Conservation (phyloP, 225 moss, liverwort and hornwort species). For the Antitrichia curtipendula region DNA sequence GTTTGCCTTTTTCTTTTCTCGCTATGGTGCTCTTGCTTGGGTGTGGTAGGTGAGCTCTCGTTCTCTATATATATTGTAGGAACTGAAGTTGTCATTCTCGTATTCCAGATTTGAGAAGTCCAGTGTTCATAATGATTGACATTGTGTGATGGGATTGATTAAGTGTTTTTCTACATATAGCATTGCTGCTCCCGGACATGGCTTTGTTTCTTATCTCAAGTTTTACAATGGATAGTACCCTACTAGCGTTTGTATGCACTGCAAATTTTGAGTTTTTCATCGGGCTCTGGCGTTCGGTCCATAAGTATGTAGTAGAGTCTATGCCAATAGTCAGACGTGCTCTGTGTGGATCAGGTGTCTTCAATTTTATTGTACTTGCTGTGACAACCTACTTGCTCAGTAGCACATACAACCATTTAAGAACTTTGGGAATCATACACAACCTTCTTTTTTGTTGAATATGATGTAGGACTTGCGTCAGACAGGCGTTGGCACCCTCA, state of each 20-base stretch:
- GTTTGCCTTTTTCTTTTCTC: background rate
- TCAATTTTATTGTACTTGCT: constrained; percentile 41
- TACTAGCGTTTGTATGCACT: background rate
- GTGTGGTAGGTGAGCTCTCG: background rate
- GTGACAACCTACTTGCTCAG: too few relatives aligned
- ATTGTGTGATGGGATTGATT: background rate
- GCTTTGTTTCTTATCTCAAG: too few relatives aligned
- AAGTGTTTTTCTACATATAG: background rate
- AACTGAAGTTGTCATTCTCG: background rate
- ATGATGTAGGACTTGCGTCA: background rate
- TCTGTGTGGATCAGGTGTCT: constrained; percentile 28
- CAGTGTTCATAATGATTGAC: background rate
- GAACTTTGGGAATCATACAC: background rate
- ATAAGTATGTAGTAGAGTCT: background rate
- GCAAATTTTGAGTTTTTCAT: background rate
- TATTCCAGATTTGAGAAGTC: background rate
- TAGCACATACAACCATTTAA: too few relatives aligned
- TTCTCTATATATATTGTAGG: background rate
- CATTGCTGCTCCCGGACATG: background rate
- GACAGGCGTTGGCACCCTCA: background rate
- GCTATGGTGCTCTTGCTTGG: background rate
- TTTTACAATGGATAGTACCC: background rate
- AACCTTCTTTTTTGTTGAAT: background rate
- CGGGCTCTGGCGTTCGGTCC: background rate
- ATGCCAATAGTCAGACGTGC: background rate